Conservation (phyloP, 163 green algal genomes). For the Coccomyxa subellipsoidea region DNA sequence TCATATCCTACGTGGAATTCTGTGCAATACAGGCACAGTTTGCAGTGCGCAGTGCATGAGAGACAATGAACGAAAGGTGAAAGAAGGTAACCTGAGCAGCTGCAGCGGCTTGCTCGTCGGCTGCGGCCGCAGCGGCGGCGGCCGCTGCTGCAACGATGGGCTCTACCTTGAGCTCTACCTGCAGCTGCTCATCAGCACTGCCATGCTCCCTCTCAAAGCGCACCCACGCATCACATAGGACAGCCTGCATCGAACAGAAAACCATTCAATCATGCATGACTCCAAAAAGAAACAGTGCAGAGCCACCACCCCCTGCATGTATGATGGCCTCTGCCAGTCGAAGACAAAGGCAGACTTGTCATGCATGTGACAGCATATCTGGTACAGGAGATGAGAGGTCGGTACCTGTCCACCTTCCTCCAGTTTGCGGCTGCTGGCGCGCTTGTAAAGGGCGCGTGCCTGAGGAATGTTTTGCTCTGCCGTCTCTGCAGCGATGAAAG, state of each 20-base stretch:
- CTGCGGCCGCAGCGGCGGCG: constrained; percentile 44
- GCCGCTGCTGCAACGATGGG: constrained; percentile 60
- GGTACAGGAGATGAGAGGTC: too few relatives aligned
- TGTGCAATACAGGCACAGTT: not conserved
- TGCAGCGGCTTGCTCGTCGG: constrained; percentile 41
- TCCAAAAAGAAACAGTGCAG: too few relatives aligned
- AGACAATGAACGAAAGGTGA: not conserved
- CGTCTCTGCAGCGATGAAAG: constrained; percentile 63
- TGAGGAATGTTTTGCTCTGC: constrained; percentile 34
- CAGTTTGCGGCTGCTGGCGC: constrained; percentile 48
- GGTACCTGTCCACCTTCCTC: constrained; percentile 56
- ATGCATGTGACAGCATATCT: too few relatives aligned
- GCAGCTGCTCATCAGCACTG: constrained; percentile 57
- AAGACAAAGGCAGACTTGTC: too few relatives aligned
- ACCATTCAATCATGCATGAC: too few relatives aligned
- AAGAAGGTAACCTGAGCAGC: constrained; percentile 5
- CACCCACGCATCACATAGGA: constrained; percentile 70
- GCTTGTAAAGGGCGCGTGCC: constrained; percentile 56
- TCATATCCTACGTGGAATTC: too few relatives aligned
- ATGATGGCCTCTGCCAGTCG: too few relatives aligned
- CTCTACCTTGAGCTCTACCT: constrained; percentile 56
- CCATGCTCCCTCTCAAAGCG: constrained; percentile 80
- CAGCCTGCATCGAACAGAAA: not conserved
- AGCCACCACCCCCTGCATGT: too few relatives aligned
- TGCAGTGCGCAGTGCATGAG: not conserved